Percentiles rank a stretch among this genome's conserved stretches.
Conservation (phyloP, 2,329 filamentous ascomycete genomes). For the Talaromyces sp. region DNA sequence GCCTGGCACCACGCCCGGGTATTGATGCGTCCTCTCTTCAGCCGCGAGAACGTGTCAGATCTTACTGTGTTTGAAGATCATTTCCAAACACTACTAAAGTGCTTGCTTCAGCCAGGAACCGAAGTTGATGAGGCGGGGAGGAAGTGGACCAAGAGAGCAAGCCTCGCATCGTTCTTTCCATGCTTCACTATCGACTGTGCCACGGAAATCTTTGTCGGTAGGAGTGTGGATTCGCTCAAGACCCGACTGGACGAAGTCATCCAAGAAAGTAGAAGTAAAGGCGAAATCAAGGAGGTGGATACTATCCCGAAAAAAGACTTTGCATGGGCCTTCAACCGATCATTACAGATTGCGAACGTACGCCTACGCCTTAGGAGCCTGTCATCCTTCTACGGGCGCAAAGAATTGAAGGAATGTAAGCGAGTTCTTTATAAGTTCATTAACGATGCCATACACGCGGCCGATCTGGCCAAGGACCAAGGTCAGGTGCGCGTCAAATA, state of each 20-base stretch:
- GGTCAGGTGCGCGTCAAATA: conserved; percentile 4
- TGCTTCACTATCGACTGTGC: conserved; percentile 3
- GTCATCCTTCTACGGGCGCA: conserved; percentile 1
- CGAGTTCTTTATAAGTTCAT: conserved; percentile 5
- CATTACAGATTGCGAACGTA: background rate
- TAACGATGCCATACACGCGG: background rate
- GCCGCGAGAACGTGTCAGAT: conserved; percentile 78
- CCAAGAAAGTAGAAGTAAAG: background rate
- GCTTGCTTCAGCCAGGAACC: conserved; percentile 56
- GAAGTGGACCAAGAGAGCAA: conserved; percentile 5
- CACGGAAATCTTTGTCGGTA: conserved; percentile 2
- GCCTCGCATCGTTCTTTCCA: background rate
- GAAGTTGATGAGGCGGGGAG: background rate
- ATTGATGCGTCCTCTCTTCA: conserved; percentile 82
- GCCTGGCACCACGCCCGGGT: conserved; percentile 77
- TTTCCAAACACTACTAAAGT: conserved; percentile 61
- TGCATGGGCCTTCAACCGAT: conserved; percentile 2
- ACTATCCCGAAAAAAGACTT: background rate
- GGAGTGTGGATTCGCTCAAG: background rate
- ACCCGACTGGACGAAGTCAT: background rate
- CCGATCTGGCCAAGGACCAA: background rate
- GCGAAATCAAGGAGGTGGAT: background rate
- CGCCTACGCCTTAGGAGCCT: background rate
- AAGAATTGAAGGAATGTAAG: background rate
- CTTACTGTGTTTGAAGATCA: conserved; percentile 73